phyloP scores from a whole-genome alignment of 2,329 filamentous ascomycete genomes.

The Sarocladium oryzae region DNA sequence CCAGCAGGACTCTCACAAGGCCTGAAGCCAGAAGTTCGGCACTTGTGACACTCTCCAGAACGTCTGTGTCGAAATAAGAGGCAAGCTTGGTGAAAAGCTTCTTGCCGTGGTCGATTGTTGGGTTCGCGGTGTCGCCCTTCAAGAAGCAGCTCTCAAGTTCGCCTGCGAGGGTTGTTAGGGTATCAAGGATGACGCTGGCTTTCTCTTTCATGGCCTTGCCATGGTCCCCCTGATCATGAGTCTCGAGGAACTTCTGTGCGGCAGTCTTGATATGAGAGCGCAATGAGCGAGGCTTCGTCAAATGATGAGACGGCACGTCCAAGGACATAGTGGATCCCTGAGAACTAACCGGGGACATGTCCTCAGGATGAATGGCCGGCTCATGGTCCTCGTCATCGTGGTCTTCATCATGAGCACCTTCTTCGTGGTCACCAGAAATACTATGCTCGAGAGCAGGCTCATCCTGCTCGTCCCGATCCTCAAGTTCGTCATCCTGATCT shows the following conservation, averaged over 20 bases:
- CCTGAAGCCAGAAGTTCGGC: conserved; percentile 88
- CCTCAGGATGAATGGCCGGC: conserved; percentile 1
- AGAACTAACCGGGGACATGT: conserved; percentile 57
- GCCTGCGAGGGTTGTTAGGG: conserved; percentile 63
- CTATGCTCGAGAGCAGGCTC: conserved; percentile 19
- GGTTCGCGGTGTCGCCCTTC: conserved; percentile 39
- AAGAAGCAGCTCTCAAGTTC: conserved; percentile 70
- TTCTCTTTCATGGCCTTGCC: conserved; percentile 71
- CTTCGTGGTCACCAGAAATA: conserved; percentile 32
- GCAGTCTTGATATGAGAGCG: conserved; percentile 62
- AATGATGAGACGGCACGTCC: conserved; percentile 44
- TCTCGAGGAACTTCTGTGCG: conserved; percentile 77
- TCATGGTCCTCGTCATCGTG: conserved; percentile 44
- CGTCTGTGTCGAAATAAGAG: conserved; percentile 79
- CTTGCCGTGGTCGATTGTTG: conserved; percentile 46
- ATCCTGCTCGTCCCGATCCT: conserved; percentile 17
- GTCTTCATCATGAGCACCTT: conserved; percentile 49
- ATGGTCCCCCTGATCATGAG: conserved; percentile 70
- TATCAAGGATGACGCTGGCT: conserved; percentile 66
- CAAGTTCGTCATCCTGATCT: conserved; percentile 20
- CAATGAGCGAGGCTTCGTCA: conserved; percentile 48
- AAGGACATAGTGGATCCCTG: conserved; percentile 60
- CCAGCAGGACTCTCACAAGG: conserved; percentile 75
- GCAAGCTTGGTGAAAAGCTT: conserved; percentile 70
- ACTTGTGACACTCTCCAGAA: conserved; percentile 89